Evolutionary conservation across 108 stramenopile genomes (phyloP).

Genomic region (Mayamaea pseudoterrestris): DNA sequence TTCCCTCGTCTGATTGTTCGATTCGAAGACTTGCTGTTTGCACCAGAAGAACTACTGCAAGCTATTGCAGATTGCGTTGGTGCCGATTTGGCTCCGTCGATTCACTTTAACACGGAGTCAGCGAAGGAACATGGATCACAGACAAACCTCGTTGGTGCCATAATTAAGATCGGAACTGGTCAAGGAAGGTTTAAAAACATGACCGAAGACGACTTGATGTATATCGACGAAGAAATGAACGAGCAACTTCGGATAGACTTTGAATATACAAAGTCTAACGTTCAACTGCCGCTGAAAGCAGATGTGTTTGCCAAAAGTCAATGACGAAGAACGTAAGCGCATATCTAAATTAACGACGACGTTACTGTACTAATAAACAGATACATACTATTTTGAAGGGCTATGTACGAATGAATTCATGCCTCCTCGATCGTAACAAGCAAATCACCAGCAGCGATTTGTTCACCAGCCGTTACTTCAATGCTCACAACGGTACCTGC

Average conservation of each 20-base stretch:
- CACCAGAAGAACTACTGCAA: conserved; percentile 28
- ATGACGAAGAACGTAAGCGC: too few species aligned
- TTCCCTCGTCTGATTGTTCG: conserved; percentile 62
- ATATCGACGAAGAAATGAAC: conserved; percentile 52
- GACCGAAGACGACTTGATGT: conserved; percentile 34
- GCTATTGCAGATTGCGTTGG: conserved; percentile 2
- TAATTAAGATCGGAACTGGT: conserved; percentile 60
- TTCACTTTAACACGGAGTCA: not conserved
- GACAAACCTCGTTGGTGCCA: conserved; percentile 47
- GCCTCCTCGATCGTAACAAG: conserved; percentile 75
- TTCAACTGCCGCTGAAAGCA: too few species aligned
- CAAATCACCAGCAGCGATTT: conserved; percentile 80
- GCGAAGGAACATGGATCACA: conserved; percentile 1
- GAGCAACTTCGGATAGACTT: conserved; percentile 38
- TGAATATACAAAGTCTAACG: too few species aligned
- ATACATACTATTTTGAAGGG: too few species aligned
- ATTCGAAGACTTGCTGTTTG: conserved; percentile 68
- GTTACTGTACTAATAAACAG: too few species aligned
- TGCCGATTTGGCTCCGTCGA: not conserved
- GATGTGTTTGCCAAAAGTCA: too few species aligned
- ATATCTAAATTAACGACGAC: too few species aligned
- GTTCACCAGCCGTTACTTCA: conserved; percentile 77
- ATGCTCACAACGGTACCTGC: conserved; percentile 69
- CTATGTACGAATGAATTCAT: conserved; percentile 16
- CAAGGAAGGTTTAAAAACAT: conserved; percentile 31